Evolutionary conservation across 73 alveolate genomes (phyloP).

Genomic region (Paramecium primaurelia): DNA sequence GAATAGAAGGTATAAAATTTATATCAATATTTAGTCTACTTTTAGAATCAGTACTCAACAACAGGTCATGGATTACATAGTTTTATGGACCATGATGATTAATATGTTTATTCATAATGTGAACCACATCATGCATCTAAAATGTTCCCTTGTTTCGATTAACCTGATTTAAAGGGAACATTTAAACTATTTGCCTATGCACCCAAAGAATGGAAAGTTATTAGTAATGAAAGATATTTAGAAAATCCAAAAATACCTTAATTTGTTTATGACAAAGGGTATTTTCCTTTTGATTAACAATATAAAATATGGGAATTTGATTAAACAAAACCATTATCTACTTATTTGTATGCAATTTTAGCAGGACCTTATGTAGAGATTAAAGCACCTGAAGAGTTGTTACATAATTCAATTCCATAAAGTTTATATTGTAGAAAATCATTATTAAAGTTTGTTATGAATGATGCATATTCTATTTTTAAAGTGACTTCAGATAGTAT

Average conservation of each 20-base stretch:
- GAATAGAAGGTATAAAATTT: not conserved
- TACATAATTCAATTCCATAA: conserved; percentile 79
- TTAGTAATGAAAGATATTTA: conserved; percentile 72
- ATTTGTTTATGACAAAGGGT: not conserved
- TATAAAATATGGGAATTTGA: conserved; percentile 61
- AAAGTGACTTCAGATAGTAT: conserved; percentile 90
- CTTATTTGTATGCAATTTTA: conserved; percentile 94
- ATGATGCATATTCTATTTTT: conserved; percentile 83
- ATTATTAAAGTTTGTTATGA: conserved; percentile 72
- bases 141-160: conserved; percentile 96
- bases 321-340: conserved; percentile 77
- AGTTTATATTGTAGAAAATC: conserved; percentile 89
- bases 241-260: not conserved
- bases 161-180: conserved; percentile 95
- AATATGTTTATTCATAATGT: conserved; percentile 87
- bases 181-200: conserved; percentile 76
- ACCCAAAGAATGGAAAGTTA: conserved; percentile 86
- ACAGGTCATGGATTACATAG: conserved; percentile 93
- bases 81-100: conserved; percentile 89
- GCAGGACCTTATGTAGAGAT: conserved; percentile 94
- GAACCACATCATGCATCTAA: conserved; percentile 93
- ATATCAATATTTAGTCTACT: conserved; percentile 43
- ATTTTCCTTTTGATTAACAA: not conserved
- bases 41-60: conserved; percentile 60
- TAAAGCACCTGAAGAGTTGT: conserved; percentile 63